Percentiles rank a stretch among this genome's conserved stretches.
phyloP scores from a whole-genome alignment of 2,329 filamentous ascomycete genomes.

The Akanthomyces uredinophilus region DNA sequence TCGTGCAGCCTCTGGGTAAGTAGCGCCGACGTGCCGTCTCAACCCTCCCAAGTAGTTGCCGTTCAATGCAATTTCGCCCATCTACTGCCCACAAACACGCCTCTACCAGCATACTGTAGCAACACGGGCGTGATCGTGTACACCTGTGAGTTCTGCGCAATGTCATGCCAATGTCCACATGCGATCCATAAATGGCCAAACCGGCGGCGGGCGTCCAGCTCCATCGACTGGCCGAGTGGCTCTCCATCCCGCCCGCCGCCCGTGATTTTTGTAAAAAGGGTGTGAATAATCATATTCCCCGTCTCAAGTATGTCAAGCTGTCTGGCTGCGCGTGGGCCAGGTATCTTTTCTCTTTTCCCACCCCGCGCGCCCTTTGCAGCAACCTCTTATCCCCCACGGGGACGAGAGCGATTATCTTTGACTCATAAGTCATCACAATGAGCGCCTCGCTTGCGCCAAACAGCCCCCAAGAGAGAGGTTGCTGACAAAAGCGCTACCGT shows the following conservation, averaged over 20 bases:
- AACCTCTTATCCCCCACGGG: not conserved
- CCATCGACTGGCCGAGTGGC: not conserved
- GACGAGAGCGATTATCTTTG: not conserved
- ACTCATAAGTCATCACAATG: slow-evolving; percentile 2
- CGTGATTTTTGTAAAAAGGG: not conserved
- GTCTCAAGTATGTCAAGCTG: not conserved
- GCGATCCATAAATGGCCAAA: not conserved
- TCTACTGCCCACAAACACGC: too few relatives aligned
- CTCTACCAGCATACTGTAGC: too few relatives aligned
- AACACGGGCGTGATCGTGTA: too few relatives aligned
- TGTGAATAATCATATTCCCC: not conserved
- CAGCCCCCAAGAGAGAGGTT: not conserved
- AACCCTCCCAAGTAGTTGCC: not conserved
- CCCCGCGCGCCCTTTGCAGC: not conserved
- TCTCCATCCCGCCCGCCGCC: not conserved
- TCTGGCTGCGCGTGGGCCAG: not conserved
- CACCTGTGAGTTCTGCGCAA: too few relatives aligned
- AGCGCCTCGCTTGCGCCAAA: not conserved
- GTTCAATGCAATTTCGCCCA: too few relatives aligned
- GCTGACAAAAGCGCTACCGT: not conserved
- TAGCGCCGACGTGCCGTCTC: not conserved
- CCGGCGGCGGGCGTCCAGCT: not conserved
- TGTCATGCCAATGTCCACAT: too few relatives aligned
- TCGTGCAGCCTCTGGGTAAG: too few relatives aligned
- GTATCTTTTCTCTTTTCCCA: not conserved